Conservation (phyloP, 345 rosid species). For the Citrus mangshanensis region DNA sequence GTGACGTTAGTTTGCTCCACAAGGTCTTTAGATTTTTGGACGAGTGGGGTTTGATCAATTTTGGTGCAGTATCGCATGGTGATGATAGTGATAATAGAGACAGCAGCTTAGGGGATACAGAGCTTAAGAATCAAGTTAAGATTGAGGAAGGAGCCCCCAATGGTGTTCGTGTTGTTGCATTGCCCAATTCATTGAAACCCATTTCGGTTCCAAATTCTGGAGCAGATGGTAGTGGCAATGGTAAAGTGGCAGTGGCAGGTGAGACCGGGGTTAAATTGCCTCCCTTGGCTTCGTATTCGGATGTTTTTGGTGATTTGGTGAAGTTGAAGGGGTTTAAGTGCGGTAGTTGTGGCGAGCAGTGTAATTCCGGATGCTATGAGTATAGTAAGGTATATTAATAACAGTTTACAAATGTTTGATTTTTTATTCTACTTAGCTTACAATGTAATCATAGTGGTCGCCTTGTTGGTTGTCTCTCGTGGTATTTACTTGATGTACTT, state of each 20-base stretch:
- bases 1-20: constrained; percentile 73
- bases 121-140: constrained; percentile 27
- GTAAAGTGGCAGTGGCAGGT: constrained; percentile 5
- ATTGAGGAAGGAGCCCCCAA: constrained; percentile 66
- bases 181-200: constrained; percentile 67
- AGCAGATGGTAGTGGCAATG: neutral
- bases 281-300: constrained; percentile 67
- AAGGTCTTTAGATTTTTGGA: constrained; percentile 75
- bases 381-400: constrained; percentile 44
- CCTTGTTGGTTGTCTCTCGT: neutral
- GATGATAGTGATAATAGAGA: neutral
- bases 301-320: constrained; percentile 53
- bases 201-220: constrained; percentile 31
- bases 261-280: constrained; percentile 46
- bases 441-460: neutral
- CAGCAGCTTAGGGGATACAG: constrained; percentile 21
- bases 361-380: constrained; percentile 53
- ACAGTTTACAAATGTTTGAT: neutral
- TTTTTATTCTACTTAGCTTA: neutral
- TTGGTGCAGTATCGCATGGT: constrained; percentile 21
- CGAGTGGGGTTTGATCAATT: constrained; percentile 78
- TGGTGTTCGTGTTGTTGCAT: constrained; percentile 74
- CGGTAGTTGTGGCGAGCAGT: constrained; percentile 47
- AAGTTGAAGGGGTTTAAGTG: constrained; percentile 38
- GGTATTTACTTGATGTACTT: neutral